These are phyloP conservation scores for Komagataella populi DNA, from an alignment of 805 yeast species.

Conservation along the genomic window DNA sequence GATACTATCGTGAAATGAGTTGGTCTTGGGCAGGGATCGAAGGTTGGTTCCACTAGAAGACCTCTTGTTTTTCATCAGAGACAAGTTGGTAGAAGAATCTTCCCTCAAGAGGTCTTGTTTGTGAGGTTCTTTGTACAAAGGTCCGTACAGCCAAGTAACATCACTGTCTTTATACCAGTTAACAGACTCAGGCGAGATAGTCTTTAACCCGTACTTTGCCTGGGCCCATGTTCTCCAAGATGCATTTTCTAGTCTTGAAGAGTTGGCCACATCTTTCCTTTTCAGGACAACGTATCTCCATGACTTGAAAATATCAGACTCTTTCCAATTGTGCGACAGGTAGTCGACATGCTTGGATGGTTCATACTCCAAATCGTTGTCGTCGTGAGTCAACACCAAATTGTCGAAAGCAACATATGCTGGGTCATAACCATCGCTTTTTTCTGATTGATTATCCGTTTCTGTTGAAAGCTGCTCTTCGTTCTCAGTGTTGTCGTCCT, in stretches of 20 bases:
- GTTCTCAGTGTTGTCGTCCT: conserved; percentile 7
- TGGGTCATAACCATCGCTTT: conserved; percentile 6
- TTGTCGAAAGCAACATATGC: conserved; percentile 6
- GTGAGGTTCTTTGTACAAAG: conserved; percentile 23
- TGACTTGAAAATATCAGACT: conserved; percentile 79
- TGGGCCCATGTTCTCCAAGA: conserved; percentile 98
- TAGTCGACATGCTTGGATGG: conserved; percentile 92
- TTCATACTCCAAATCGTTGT: conserved; percentile 62
- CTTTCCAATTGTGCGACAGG: conserved; percentile 92
- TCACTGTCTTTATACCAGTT: conserved; percentile 97
- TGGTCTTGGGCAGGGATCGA: neutral
- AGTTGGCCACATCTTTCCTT: conserved; percentile 72
- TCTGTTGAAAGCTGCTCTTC: conserved; percentile 1
- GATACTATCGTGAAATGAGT: neutral
- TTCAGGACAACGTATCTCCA: conserved; percentile 88
- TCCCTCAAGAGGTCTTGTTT: conserved; percentile 25
- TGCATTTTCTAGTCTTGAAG: conserved; percentile 72
- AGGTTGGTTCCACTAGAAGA: neutral
- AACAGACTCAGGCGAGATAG: conserved; percentile 82
- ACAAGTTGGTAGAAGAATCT: conserved; percentile 7
- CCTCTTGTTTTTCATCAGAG: neutral
- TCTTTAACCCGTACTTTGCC: conserved; percentile 51
- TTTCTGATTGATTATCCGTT: conserved; percentile 6
- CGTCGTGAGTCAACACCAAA: conserved; percentile 56
- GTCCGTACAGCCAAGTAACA: conserved; percentile 97